Percentiles rank a stretch among this genome's conserved stretches.
Conservation (phyloP, 2,329 filamentous ascomycete genomes). For the Arthrobotrys megalospora region DNA sequence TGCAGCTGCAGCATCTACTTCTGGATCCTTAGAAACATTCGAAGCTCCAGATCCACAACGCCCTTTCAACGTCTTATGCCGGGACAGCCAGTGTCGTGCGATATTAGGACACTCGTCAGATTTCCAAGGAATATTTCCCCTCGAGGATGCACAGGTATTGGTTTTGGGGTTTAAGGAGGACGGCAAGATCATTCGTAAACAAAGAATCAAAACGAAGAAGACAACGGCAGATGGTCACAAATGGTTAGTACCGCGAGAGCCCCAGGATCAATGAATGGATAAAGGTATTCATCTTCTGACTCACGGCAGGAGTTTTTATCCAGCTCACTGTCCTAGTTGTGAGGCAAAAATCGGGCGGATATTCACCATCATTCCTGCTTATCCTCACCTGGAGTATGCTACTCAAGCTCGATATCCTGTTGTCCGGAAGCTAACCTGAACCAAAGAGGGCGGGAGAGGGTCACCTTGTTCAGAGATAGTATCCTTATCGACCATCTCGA, state of each 20-base stretch:
- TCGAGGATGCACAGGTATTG: conserved; percentile 1
- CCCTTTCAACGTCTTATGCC: conserved; percentile 29
- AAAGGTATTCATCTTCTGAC: neutral
- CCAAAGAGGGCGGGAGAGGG: neutral
- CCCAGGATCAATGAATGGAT: neutral
- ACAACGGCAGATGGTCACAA: neutral
- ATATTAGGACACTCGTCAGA: conserved; percentile 13
- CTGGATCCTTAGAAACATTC: neutral
- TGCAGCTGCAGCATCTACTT: neutral
- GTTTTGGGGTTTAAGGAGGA: neutral
- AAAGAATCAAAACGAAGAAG: neutral
- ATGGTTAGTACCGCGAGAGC: neutral
- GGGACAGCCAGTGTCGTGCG: neutral
- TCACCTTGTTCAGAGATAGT: conserved; percentile 21
- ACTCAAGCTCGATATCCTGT: neutral
- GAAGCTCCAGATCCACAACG: neutral
- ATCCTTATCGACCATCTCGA: conserved; percentile 7
- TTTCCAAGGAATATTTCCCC: conserved; percentile 9
- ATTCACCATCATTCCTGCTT: neutral
- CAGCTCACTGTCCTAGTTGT: neutral
- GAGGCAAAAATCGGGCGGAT: neutral
- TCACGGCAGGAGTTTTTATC: neutral
- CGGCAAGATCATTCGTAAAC: neutral
- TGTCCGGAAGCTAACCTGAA: neutral
- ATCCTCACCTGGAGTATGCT: conserved; percentile 9